These are phyloP conservation scores for Monoraphidium neglectum DNA, from an alignment of 139 green algal species.

Conservation along the genomic window DNA sequence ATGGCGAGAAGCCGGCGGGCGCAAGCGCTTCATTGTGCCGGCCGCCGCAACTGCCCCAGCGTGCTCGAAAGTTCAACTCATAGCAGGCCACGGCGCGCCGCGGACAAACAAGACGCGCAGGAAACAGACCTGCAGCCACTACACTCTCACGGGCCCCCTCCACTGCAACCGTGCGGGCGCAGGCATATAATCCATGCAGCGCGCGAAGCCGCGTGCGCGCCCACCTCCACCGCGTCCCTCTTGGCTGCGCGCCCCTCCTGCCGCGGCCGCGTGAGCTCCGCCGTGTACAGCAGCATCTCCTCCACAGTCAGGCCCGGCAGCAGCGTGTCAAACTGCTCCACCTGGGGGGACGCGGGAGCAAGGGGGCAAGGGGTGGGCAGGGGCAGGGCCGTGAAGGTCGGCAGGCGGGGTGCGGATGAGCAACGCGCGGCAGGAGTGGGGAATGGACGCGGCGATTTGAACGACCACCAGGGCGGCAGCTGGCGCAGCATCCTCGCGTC, in stretches of 20 bases:
- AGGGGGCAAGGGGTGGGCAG: too few relatives aligned
- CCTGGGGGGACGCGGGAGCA: too few relatives aligned
- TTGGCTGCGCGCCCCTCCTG: slow-evolving; percentile 41
- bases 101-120: neutral
- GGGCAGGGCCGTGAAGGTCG: too few relatives aligned
- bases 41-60: too few relatives aligned
- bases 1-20: too few relatives aligned
- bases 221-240: slow-evolving; percentile 48
- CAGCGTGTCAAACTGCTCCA: slow-evolving; percentile 81
- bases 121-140: neutral
- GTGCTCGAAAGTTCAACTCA: too few relatives aligned
- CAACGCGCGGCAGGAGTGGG: too few relatives aligned
- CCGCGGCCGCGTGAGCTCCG: slow-evolving; percentile 53
- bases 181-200: neutral
- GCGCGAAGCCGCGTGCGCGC: neutral
- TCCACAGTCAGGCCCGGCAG: slow-evolving; percentile 65
- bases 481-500: too few relatives aligned
- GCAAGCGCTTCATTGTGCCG: too few relatives aligned
- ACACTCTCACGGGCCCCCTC: neutral
- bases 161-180: neutral
- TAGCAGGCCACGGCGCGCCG: neutral
- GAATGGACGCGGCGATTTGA: too few relatives aligned
- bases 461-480: too few relatives aligned
- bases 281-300: slow-evolving; percentile 84
- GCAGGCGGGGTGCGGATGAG: too few relatives aligned